Base-by-base conservation (phyloP, 108 stramenopile genomes). In the Pseudonitzschia multiseries region DNA sequence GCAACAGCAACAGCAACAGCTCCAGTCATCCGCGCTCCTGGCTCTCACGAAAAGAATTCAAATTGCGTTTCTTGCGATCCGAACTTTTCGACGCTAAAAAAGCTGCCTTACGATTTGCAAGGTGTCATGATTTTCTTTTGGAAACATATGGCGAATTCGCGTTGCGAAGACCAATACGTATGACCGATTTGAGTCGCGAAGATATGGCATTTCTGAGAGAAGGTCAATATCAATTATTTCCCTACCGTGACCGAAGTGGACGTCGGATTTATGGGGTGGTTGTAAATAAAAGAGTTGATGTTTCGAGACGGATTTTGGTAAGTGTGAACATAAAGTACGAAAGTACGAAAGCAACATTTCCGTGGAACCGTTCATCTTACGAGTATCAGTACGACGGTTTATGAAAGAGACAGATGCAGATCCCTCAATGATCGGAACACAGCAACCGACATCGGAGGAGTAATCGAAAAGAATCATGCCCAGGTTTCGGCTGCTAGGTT, bases 141-240 rank as follows among this genome's bases (percentile, higher is more conserved):
- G 77, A 80, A 41, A 42, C 78, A 0, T 83, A 80, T 62, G 83
- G 83, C 0, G 73, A 73, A 32, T 72, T 50, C 12, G 43, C 66
- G 0, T 21, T 67, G 44, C 42, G 24, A 26, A 15, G 66, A 26
- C 66, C 66, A 21, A 67, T 67, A 5, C 66, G 66, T 8, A 6
- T 67, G 24, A 28, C 42, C 9, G 66, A 67, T 48, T 17, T 67
- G 44, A 50, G 9, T 44, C 31, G 36, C 14, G 66, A 67, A 46
- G 66, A 67, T 48, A 26, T 50, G 31, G 15, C 22, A 18, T 29
- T 67, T 26, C 15, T 67, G 28, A 67, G 26, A 24, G 10, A 14
- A 28, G 66, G 66, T 40, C 26, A 67, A 14, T 46, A 67, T 24
- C 66, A 67, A 48, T 44, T 46, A 21, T n/a, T 67, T 18, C 66